Conservation (phyloP, 306 rosid genomes). For the Pueraria montana region DNA sequence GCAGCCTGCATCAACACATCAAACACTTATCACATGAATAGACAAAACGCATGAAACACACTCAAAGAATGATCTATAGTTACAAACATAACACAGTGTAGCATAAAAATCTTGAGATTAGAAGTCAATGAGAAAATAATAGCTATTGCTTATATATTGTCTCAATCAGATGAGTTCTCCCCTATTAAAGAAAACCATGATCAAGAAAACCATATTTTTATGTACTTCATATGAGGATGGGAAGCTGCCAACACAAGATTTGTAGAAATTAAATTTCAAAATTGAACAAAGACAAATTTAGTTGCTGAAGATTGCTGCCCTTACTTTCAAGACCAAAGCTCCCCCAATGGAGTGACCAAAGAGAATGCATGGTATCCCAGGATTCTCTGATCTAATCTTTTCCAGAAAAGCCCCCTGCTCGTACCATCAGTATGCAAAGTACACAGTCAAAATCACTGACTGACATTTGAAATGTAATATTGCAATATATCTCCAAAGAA, state of each 20-base stretch:
- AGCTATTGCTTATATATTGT: not conserved
- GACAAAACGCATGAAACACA: not conserved
- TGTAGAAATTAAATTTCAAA: conserved; percentile 1
- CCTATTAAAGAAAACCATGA: too few species aligned
- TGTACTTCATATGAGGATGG: conserved; percentile 62
- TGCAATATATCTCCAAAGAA: not conserved
- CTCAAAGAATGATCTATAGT: not conserved
- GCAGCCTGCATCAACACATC: conserved; percentile 68
- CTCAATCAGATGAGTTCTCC: conserved; percentile 44
- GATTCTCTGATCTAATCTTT: conserved; percentile 85
- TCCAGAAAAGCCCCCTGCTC: conserved; percentile 89
- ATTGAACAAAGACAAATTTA: conserved; percentile 15
- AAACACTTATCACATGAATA: conserved; percentile 20
- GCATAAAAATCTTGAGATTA: conserved; percentile 7
- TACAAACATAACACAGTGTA: not conserved
- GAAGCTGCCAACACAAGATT: conserved; percentile 74
- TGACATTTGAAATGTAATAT: conserved; percentile 18
- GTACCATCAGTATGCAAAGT: too few species aligned
- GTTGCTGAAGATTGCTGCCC: conserved; percentile 32
- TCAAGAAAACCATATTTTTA: too few species aligned
- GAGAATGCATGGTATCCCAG: conserved; percentile 94
- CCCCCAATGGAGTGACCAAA: conserved; percentile 99
- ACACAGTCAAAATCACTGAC: conserved; percentile 31
- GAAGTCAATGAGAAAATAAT: not conserved
- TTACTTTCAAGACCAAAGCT: conserved; percentile 92